These are phyloP conservation scores for Alopecurus myosuroides DNA, from an alignment of 176 grass and related monocot genomes.

Conservation along the genomic window DNA sequence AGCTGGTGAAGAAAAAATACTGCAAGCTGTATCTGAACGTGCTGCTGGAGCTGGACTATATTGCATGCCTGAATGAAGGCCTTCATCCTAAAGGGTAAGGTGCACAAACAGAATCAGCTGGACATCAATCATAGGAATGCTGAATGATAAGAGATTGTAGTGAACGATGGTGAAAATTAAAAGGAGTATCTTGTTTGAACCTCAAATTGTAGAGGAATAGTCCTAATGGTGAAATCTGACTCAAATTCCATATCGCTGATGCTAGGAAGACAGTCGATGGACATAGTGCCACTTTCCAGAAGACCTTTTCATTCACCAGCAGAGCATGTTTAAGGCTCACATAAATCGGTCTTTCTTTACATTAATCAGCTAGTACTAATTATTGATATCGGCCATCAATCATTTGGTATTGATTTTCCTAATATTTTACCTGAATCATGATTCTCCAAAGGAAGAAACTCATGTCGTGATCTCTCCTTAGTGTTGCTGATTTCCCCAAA, in stretches of 20 bases:
- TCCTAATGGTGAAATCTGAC: conserved; percentile 62
- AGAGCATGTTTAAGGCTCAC: conserved; percentile 31
- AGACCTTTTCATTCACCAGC: conserved; percentile 23
- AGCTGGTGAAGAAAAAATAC: conserved; percentile 37
- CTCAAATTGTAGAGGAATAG: conserved; percentile 68
- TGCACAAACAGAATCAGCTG: conserved; percentile 16
- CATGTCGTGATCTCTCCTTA: conserved; percentile 18
- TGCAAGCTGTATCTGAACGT: conserved; percentile 17
- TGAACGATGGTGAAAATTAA: background rate
- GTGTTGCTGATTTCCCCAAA: conserved; percentile 42
- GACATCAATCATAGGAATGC: background rate
- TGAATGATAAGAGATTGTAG: background rate
- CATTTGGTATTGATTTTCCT: background rate
- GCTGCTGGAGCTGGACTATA: conserved; percentile 19
- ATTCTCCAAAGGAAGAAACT: conserved; percentile 25
- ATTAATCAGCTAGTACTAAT: conserved; percentile 1
- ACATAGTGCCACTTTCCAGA: conserved; percentile 13
- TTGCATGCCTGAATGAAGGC: conserved; percentile 8
- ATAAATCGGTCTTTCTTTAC: conserved; percentile 25
- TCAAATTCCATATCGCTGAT: conserved; percentile 40
- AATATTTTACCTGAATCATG: conserved; percentile 36
- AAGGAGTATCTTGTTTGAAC: conserved; percentile 26
- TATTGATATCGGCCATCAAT: background rate
- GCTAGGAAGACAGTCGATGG: conserved; percentile 11
- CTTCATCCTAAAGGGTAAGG: conserved; percentile 43